Percentiles rank a stretch among this genome's conserved stretches.
Evolutionary conservation across 2,329 filamentous ascomycete species (phyloP).

Genomic region (Dichotomopilus funicola): DNA sequence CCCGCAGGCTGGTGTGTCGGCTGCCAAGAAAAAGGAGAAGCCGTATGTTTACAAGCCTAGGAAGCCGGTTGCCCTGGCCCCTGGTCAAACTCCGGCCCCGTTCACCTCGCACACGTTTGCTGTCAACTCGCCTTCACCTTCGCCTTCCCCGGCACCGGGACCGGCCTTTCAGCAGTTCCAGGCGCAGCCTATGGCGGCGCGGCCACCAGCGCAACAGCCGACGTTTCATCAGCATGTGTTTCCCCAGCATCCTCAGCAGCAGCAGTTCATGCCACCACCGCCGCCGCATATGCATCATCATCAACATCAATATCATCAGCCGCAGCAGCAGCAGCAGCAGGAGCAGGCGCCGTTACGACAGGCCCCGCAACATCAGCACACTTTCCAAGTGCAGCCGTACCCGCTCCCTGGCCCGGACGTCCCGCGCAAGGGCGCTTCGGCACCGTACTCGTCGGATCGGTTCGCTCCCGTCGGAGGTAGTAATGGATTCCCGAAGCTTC

Average conservation of each 20-base stretch:
- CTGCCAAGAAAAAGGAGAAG: conserved; percentile 33
- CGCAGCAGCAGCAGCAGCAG: conserved; percentile 9
- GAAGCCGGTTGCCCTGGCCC: conserved; percentile 28
- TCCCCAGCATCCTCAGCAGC: conserved; percentile 5
- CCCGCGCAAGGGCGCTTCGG: conserved; percentile 18
- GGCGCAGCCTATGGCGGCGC: conserved; percentile 3
- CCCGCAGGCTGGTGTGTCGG: not conserved
- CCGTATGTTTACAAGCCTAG: conserved; percentile 50
- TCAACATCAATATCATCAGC: not conserved
- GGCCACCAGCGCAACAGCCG: conserved; percentile 6
- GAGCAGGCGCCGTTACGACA: conserved; percentile 8
- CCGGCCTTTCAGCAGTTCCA: conserved; percentile 12
- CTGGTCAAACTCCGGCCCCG: conserved; percentile 11
- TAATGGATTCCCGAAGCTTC: conserved; percentile 27
- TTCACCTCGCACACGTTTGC: conserved; percentile 34
- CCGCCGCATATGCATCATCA: conserved; percentile 5
- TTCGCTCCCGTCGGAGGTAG: conserved; percentile 26
- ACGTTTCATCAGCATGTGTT: conserved; percentile 14
- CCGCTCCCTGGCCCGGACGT: conserved; percentile 20
- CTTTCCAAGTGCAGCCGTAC: conserved; percentile 16
- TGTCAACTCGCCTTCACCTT: conserved; percentile 26
- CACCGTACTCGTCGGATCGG: conserved; percentile 22
- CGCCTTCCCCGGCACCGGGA: conserved; percentile 5
- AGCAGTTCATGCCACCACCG: conserved; percentile 7
- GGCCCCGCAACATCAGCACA: not conserved